phyloP scores from a whole-genome alignment of 805 yeast species.

The Naumovozyma dairenensis region DNA sequence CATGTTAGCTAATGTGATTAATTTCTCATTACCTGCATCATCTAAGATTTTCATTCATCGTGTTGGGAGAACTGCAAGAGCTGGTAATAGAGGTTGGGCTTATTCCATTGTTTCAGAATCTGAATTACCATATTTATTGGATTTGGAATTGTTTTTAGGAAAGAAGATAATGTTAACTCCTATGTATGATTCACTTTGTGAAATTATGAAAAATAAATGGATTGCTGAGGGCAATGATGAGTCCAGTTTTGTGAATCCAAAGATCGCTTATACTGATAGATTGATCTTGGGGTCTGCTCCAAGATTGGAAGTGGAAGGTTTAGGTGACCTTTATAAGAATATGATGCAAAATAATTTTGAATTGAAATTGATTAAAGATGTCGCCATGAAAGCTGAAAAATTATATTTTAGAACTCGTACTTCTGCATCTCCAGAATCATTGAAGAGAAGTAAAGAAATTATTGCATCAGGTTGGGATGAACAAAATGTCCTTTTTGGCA shows the following conservation, averaged over 20 bases:
- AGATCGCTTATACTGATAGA: slow-evolving; percentile 59
- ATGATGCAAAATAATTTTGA: slow-evolving; percentile 59
- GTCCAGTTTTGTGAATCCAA: slow-evolving; percentile 40
- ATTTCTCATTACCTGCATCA: slow-evolving; percentile 81
- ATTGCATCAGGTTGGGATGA: slow-evolving; percentile 78
- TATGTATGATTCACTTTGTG: slow-evolving; percentile 56
- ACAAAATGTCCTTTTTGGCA: slow-evolving; percentile 71
- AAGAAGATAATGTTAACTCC: slow-evolving; percentile 63
- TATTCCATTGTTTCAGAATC: slow-evolving; percentile 76
- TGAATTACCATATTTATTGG: slow-evolving; percentile 84
- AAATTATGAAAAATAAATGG: slow-evolving; percentile 39
- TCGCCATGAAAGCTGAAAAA: slow-evolving; percentile 80
- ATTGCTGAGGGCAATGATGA: slow-evolving; percentile 32
- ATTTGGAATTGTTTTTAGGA: slow-evolving; percentile 83
- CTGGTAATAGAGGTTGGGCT: slow-evolving; percentile 97
- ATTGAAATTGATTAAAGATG: slow-evolving; percentile 50
- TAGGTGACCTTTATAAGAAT: slow-evolving; percentile 61
- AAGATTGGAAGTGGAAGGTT: slow-evolving; percentile 55
- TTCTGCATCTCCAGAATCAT: slow-evolving; percentile 78
- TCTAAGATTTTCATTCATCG: slow-evolving; percentile 93
- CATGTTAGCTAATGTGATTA: slow-evolving; percentile 86
- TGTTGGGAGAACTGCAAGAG: slow-evolving; percentile 99
- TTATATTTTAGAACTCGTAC: slow-evolving; percentile 76
- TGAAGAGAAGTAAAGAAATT: slow-evolving; percentile 75
- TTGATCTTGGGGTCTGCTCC: slow-evolving; percentile 81